A percentile compares a stretch with the other conserved stretches of the same genome.
phyloP scores from a whole-genome alignment of 495 filamentous ascomycete genomes.

The Choiromyces venosus region DNA sequence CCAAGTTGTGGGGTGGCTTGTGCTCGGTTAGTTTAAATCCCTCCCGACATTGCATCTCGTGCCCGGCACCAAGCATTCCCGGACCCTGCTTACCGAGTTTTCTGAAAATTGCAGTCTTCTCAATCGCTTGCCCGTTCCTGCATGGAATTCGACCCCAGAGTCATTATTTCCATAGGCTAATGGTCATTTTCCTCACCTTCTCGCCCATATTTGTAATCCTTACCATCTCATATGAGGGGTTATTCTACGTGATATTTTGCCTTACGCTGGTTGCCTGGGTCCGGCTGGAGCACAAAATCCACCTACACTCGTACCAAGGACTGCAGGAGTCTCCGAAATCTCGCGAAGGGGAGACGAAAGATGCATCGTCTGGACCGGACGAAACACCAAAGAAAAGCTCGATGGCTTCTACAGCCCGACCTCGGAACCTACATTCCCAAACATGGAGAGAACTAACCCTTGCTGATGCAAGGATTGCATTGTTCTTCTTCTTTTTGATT shows the following conservation, averaged over 20 bases:
- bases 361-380: conserved; percentile 21
- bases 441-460: conserved; percentile 69
- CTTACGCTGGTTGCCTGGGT: conserved; percentile 83
- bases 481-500: conserved; percentile 92
- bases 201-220: conserved; percentile 92
- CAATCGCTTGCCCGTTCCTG: conserved; percentile 72
- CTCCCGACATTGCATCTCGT: background rate
- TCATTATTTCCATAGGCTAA: conserved; percentile 82
- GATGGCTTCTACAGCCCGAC: conserved; percentile 31
- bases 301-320: conserved; percentile 45
- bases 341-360: conserved; percentile 27
- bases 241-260: conserved; percentile 92
- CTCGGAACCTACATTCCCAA: conserved; percentile 43
- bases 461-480: conserved; percentile 73
- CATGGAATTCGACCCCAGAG: conserved; percentile 75
- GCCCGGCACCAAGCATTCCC: conserved; percentile 22
- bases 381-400: conserved; percentile 40
- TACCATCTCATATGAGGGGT: conserved; percentile 93
- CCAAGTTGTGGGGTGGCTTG: conserved; percentile 78
- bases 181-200: conserved; percentile 89
- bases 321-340: conserved; percentile 27
- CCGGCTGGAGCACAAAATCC: conserved; percentile 74
- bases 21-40: conserved; percentile 58
- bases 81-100: background rate
- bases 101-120: conserved; percentile 52